phyloP scores from a whole-genome alignment of 495 filamentous ascomycete species.

The Penicillium maclennaniae region DNA sequence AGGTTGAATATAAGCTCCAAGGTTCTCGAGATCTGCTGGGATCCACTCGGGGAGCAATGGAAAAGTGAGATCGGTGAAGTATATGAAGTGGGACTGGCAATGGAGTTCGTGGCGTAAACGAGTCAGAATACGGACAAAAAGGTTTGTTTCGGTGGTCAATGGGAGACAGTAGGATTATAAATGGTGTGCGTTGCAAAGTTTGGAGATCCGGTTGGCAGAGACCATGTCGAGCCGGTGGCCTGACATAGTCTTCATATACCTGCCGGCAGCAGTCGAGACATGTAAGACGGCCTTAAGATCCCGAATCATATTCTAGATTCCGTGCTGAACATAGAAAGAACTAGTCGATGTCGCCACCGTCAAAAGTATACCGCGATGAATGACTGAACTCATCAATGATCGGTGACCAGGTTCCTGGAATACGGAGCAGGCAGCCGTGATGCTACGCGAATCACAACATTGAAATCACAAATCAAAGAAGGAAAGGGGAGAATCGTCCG shows the following conservation, averaged over 20 bases:
- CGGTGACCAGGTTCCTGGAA: constrained; percentile 17
- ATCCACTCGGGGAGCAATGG: constrained; percentile 5
- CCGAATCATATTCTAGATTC: constrained; percentile 11
- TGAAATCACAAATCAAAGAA: constrained; percentile 7
- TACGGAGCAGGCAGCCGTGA: constrained; percentile 10
- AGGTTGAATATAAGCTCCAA: constrained; percentile 2
- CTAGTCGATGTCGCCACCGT: constrained; percentile 18
- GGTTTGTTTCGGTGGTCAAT: neutral
- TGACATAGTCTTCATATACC: constrained; percentile 23
- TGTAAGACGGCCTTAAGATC: neutral
- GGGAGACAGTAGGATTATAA: neutral
- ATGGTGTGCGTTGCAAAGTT: neutral
- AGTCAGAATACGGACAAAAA: neutral
- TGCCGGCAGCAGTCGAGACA: constrained; percentile 10
- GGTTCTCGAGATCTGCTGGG: constrained; percentile 5
- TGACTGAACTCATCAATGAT: constrained; percentile 13
- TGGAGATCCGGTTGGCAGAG: neutral
- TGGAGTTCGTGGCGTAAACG: neutral
- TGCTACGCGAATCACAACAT: constrained; percentile 7
- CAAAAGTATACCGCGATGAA: constrained; percentile 23
- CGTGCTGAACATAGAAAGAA: constrained; percentile 2
- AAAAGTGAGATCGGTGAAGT: constrained; percentile 3
- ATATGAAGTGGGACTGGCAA: constrained; percentile 2
- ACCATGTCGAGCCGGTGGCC: neutral
- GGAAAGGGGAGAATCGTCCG: constrained; percentile 12